These are phyloP conservation scores for Xylaria acuta DNA, from an alignment of 495 filamentous ascomycete species.

Conservation along the genomic window DNA sequence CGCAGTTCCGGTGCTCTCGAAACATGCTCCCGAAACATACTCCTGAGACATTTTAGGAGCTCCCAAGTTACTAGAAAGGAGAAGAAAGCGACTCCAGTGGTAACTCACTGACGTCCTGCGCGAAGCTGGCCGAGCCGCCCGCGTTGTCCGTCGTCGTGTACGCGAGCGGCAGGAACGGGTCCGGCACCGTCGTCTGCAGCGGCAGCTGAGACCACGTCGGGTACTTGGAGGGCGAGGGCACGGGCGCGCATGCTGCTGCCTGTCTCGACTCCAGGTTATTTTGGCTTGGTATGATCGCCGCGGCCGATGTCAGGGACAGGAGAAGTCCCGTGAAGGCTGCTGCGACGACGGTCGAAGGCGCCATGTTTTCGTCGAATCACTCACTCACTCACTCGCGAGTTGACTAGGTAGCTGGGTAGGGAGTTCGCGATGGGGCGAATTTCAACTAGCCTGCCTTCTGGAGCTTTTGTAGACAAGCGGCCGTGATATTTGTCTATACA, in stretches of 20 bases:
- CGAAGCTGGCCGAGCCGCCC: constrained; percentile 38
- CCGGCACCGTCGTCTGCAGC: constrained; percentile 51
- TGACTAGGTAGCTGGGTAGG: not conserved
- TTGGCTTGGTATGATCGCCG: constrained; percentile 5
- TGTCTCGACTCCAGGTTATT: constrained; percentile 5
- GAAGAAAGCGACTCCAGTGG: no score
- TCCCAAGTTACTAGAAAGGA: no score
- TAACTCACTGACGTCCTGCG: no score
- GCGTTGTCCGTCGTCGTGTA: constrained; percentile 50
- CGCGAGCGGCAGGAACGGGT: constrained; percentile 57
- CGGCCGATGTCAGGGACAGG: constrained; percentile 8
- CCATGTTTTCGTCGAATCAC: not conserved
- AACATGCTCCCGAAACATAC: no score
- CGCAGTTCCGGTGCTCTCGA: no score
- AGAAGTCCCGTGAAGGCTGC: not conserved
- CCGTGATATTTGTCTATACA: not conserved
- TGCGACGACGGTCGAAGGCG: not conserved
- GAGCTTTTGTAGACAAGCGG: not conserved
- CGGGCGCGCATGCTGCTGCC: constrained; percentile 39
- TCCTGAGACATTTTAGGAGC: no score
- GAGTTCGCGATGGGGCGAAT: no score
- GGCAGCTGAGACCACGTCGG: constrained; percentile 51
- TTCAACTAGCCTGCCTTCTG: no score
- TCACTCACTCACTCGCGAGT: no score
- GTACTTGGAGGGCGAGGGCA: constrained; percentile 45